These are phyloP conservation scores for Clavariopsis aquatica DNA, from an alignment of 495 filamentous ascomycete genomes.

Conservation along the genomic window DNA sequence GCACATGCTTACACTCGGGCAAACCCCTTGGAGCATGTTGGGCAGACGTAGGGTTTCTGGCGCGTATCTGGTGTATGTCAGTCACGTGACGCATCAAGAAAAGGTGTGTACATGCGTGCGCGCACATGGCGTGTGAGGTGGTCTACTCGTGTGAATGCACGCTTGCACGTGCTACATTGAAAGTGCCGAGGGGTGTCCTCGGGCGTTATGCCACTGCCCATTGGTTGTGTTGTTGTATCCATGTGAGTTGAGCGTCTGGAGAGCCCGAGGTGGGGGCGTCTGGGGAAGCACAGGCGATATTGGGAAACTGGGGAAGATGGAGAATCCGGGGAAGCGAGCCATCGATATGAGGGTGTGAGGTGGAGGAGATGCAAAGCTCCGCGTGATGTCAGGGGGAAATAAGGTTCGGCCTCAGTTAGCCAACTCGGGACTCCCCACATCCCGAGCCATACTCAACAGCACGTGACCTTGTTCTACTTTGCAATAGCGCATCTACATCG, in stretches of 20 bases:
- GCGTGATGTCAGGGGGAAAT: no score
- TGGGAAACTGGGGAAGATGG: background rate
- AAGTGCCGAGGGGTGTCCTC: conserved; percentile 30
- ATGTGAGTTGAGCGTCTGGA: background rate
- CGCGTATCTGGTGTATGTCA: conserved; percentile 34
- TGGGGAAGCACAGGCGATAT: background rate
- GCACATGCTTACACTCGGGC: conserved; percentile 24
- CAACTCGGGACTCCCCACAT: background rate
- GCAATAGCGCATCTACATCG: no score
- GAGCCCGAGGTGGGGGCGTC: background rate
- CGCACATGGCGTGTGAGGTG: conserved; percentile 43
- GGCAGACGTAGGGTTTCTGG: conserved; percentile 42
- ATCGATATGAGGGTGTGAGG: background rate
- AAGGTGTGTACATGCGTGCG: conserved; percentile 25
- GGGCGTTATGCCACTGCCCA: background rate
- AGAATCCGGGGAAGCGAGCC: background rate
- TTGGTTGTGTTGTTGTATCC: background rate
- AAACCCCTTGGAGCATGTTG: conserved; percentile 41
- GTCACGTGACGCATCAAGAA: background rate
- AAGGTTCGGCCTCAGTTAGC: background rate
- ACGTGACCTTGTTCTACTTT: background rate
- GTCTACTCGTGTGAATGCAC: conserved; percentile 39
- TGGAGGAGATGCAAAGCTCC: background rate
- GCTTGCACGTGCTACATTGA: conserved; percentile 41
- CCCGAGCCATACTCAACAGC: background rate